Evolutionary conservation across 177 flowering plant genomes (phyloP).

Genomic region (Vitis hybrid): DNA sequence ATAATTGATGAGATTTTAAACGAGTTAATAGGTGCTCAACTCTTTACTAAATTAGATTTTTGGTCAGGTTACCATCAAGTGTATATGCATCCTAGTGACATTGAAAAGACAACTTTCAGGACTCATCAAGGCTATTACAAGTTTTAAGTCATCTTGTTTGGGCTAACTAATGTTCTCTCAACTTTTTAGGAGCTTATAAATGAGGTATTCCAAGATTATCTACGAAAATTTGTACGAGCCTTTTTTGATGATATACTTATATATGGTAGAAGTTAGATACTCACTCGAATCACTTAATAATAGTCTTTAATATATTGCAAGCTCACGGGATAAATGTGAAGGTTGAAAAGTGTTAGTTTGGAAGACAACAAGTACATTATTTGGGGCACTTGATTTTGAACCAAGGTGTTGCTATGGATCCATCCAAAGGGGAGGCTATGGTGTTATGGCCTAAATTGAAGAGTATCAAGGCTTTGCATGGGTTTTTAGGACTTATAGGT

Average conservation of each 20-base stretch:
- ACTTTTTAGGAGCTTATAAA: too few relatives aligned
- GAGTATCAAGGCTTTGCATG: background rate
- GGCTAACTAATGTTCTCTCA: too few relatives aligned
- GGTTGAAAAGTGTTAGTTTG: constrained; percentile 1
- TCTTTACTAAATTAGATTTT: too few relatives aligned
- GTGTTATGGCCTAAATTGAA: background rate
- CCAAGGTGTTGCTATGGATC: background rate
- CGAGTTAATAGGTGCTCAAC: too few relatives aligned
- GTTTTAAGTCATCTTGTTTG: too few relatives aligned
- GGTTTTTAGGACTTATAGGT: background rate
- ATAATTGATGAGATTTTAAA: constrained; percentile 6
- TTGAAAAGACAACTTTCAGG: too few relatives aligned
- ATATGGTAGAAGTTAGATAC: background rate
- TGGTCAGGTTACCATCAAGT: too few relatives aligned
- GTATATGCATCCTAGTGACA: too few relatives aligned
- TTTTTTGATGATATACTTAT: constrained; percentile 12
- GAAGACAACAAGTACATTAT: background rate
- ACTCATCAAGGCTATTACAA: too few relatives aligned
- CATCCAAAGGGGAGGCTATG: background rate
- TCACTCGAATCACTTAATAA: background rate
- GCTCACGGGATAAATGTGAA: background rate
- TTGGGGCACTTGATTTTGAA: background rate
- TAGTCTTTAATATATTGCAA: background rate
- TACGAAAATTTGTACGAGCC: constrained; percentile 5
- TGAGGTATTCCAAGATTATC: background rate